phyloP scores from a whole-genome alignment of 164 flowering plant species.

The Kalanchoe fedtschenkoi region DNA sequence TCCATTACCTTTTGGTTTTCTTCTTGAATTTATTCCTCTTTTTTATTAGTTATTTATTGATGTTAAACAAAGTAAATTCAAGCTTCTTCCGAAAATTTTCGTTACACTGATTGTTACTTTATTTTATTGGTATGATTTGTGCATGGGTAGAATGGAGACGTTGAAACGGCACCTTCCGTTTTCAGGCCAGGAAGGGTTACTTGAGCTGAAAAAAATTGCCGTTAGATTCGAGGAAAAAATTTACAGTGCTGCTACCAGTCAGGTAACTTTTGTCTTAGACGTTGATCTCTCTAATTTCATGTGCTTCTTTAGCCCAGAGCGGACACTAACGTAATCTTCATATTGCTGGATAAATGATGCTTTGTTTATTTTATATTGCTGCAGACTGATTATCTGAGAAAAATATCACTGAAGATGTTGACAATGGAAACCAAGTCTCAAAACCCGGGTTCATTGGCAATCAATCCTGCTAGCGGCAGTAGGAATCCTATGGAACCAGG shows the following conservation, averaged over 20 bases:
- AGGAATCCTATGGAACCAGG: slow-evolving; percentile 29
- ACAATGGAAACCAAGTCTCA: slow-evolving; percentile 36
- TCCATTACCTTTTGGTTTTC: no score
- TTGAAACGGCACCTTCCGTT: slow-evolving; percentile 7
- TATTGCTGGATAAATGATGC: no score
- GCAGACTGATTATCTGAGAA: slow-evolving; percentile 37
- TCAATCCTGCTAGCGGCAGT: slow-evolving; percentile 17
- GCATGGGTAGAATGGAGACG: slow-evolving; percentile 8
- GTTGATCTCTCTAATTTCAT: background rate
- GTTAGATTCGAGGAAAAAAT: slow-evolving; percentile 10
- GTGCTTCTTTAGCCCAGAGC: background rate
- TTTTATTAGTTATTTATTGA: background rate
- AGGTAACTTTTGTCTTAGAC: background rate
- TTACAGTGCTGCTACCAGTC: slow-evolving; percentile 9
- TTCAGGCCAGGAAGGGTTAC: slow-evolving; percentile 11
- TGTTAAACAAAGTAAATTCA: background rate
- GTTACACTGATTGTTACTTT: background rate
- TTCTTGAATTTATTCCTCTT: no score
- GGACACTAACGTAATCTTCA: background rate
- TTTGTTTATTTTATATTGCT: background rate
- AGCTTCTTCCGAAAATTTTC: background rate
- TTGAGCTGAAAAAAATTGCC: slow-evolving; percentile 9
- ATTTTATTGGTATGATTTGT: background rate
- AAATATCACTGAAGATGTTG: slow-evolving; percentile 38
- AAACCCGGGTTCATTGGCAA: slow-evolving; percentile 12